Evolutionary conservation across 192 early-diverging fungal species (phyloP).

Genomic region (Podila minutissima): DNA sequence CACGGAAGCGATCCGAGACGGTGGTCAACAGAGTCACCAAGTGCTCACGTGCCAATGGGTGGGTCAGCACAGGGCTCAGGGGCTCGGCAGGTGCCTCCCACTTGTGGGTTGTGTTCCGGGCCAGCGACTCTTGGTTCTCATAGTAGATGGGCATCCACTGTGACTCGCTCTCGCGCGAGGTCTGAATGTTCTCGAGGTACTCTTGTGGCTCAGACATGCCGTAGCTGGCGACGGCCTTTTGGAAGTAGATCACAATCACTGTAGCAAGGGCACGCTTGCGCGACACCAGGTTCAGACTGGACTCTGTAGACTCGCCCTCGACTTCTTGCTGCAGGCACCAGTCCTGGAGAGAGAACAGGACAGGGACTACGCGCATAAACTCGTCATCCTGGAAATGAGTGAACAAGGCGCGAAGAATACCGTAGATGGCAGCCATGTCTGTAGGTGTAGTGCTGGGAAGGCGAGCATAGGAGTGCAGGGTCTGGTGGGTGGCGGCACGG

Average conservation of each 20-base stretch:
- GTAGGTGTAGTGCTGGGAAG: constrained; percentile 20
- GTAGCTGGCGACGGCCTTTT: constrained; percentile 39
- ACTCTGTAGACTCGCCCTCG: constrained; percentile 1
- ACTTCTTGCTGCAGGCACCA: constrained; percentile 22
- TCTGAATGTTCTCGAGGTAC: constrained; percentile 46
- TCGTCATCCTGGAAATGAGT: constrained; percentile 48
- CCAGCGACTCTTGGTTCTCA: neutral
- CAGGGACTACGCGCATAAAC: constrained; percentile 43
- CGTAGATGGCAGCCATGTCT: constrained; percentile 42
- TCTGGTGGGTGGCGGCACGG: constrained; percentile 46
- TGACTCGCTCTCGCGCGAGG: constrained; percentile 30
- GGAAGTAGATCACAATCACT: constrained; percentile 32
- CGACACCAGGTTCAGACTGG: neutral
- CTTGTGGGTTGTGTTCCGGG: neutral
- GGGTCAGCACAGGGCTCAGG: constrained; percentile 35
- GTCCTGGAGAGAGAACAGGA: constrained; percentile 46
- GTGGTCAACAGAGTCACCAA: constrained; percentile 44
- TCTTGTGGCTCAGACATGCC: constrained; percentile 37
- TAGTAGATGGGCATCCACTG: constrained; percentile 25
- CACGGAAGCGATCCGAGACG: constrained; percentile 48
- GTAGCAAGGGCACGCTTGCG: constrained; percentile 44
- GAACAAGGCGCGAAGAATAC: constrained; percentile 41
- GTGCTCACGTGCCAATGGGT: constrained; percentile 47
- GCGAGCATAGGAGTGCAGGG: constrained; percentile 32
- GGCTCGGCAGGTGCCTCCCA: constrained; percentile 34